Base-by-base conservation (phyloP, 371 early-diverging fungal species). In the Catenaria anguillulae region DNA sequence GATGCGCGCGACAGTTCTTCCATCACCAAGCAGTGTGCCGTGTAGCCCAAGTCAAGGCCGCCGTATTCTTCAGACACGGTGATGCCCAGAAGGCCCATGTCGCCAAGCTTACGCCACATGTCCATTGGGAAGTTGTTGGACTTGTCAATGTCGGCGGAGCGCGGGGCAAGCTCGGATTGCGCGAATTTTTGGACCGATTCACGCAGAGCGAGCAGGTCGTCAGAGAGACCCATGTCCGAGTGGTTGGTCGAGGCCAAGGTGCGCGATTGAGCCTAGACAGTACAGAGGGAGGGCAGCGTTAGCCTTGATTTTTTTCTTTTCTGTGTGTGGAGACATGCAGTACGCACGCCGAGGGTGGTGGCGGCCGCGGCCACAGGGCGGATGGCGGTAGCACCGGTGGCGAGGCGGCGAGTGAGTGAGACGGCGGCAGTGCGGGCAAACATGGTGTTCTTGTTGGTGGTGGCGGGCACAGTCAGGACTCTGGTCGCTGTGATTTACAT, bases 21-120 rank as follows among this genome's bases (percentile, higher is more conserved):
- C 94, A 97, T 93, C 31, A 84, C 89, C 31, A 97, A 62, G 21
- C 85, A 84, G 71, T 97, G 97, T 60, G 88, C 88, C 50, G 93
- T 74, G 71, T 97, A 97, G 56, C 96, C 95, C 70, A 93, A 71
- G 21, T 83, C 83, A 33, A 93, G 78, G 59, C 97, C 97, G 65
- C 96, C 95, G 71, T 92, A 91, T 65, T 83, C 75, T 64, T 79
- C 78, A 24, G 75, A 65, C 5, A 67, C 70, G n/a, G 94, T 93
- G 60, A 93, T 79, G 46, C 97, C 97, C 26, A 95, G 73, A 1
- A 95, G 73, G 17, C 97, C 97, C 93, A 97, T 93, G 46, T 86
- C 82, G 60, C 97, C 97, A 63, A 97, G 82, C 74, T 93, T 92
- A 66, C 80, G 79, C 97, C 95, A 95, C 91, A 95, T 89, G 68